A percentile compares a stretch with the other conserved stretches of the same genome.
Conservation (phyloP, 2,329 filamentous ascomycete species). For the Fusarium algeriense region DNA sequence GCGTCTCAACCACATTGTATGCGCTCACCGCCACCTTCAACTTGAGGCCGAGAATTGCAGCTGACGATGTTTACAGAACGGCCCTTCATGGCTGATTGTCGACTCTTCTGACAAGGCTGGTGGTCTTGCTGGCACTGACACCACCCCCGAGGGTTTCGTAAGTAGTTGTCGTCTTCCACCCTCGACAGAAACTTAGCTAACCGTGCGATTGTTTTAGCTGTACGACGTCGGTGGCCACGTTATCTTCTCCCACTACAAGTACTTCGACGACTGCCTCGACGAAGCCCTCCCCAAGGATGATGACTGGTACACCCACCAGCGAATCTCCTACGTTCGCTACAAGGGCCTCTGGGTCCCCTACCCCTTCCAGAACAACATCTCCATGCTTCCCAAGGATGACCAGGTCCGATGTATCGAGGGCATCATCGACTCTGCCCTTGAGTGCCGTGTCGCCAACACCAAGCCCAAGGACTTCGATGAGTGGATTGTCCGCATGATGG, state of each 20-base stretch:
- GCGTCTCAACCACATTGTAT: constrained; percentile 94
- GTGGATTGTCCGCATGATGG: constrained; percentile 96
- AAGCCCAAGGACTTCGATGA: constrained; percentile 99
- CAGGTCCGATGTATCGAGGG: constrained; percentile 95
- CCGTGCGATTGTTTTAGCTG: constrained; percentile 67
- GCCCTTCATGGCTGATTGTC: constrained; percentile 94
- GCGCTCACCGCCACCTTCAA: constrained; percentile 56
- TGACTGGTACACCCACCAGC: constrained; percentile 98
- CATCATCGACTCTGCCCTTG: constrained; percentile 93
- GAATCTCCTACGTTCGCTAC: constrained; percentile 98
- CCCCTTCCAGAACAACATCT: constrained; percentile 99
- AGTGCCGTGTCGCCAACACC: constrained; percentile 84
- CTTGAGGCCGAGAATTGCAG: constrained; percentile 35
- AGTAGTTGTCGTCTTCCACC: constrained; percentile 59
- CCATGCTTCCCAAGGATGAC: constrained; percentile 96
- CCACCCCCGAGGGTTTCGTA: constrained; percentile 97
- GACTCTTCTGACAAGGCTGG: constrained; percentile 93
- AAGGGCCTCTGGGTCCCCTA: constrained; percentile 97
- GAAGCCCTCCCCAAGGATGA: constrained; percentile 94
- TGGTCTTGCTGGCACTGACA: constrained; percentile 94
- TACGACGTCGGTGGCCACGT: constrained; percentile 99
- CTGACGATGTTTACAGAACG: constrained; percentile 70
- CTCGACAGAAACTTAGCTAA: constrained; percentile 37
- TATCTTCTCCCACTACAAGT: constrained; percentile 99
- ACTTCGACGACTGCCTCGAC: constrained; percentile 99